A percentile compares a stretch with the other conserved stretches of the same genome.
These are phyloP conservation scores for Aspergillus sp. DNA, from an alignment of 2,329 filamentous ascomycete genomes.

Conservation along the genomic window DNA sequence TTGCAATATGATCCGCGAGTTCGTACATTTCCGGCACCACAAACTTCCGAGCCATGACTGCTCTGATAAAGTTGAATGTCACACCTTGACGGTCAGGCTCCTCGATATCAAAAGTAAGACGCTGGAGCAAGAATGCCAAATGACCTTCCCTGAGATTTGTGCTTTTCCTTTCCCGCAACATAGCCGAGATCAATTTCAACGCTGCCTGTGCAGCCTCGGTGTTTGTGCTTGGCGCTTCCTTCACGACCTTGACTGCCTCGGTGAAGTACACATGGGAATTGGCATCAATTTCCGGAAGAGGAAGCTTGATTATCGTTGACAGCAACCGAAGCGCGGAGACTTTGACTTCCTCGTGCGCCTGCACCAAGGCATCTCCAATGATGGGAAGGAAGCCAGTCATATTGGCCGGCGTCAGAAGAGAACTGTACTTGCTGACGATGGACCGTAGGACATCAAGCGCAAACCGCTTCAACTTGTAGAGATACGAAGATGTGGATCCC, in stretches of 20 bases:
- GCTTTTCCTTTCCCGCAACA: slow-evolving; percentile 71
- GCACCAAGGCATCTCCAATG: slow-evolving; percentile 76
- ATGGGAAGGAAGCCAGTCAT: slow-evolving; percentile 80
- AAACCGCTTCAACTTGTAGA: slow-evolving; percentile 82
- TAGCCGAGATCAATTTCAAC: slow-evolving; percentile 75
- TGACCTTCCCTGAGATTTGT: slow-evolving; percentile 71
- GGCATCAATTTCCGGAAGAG: slow-evolving; percentile 60
- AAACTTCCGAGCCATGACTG: slow-evolving; percentile 75
- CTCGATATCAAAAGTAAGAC: slow-evolving; percentile 79
- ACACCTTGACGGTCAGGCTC: slow-evolving; percentile 87
- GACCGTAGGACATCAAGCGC: slow-evolving; percentile 78
- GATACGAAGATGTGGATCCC: slow-evolving; percentile 66
- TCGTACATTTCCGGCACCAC: slow-evolving; percentile 86
- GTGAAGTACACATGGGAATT: slow-evolving; percentile 70
- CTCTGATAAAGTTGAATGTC: slow-evolving; percentile 87
- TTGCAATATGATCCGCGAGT: slow-evolving; percentile 76
- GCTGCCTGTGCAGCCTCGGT: slow-evolving; percentile 80
- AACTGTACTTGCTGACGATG: slow-evolving; percentile 77
- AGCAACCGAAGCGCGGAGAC: slow-evolving; percentile 80
- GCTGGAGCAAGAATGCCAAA: slow-evolving; percentile 71
- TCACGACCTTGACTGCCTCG: slow-evolving; percentile 76
- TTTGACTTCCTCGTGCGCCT: slow-evolving; percentile 85
- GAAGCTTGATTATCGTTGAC: slow-evolving; percentile 74
- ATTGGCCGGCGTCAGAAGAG: slow-evolving; percentile 69
- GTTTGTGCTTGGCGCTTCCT: slow-evolving; percentile 66